These are phyloP conservation scores for Colletotrichum liaoningense DNA, from an alignment of 2,329 filamentous ascomycete genomes.

Conservation along the genomic window DNA sequence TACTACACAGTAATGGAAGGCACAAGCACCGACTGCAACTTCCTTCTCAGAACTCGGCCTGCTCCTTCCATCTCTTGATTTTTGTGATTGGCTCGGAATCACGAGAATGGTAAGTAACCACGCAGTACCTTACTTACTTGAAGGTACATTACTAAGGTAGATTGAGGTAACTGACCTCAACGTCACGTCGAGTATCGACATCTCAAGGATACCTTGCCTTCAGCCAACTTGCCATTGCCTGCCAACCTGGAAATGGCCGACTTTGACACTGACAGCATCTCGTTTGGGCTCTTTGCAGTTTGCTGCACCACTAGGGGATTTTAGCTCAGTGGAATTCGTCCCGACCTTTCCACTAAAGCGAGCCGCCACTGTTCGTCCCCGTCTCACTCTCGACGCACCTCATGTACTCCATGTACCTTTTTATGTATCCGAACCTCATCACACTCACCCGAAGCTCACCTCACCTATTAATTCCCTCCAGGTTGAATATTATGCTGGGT, in stretches of 20 bases:
- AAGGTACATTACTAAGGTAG: too few species aligned
- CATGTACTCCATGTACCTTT: background rate
- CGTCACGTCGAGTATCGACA: background rate
- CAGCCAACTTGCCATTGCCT: background rate
- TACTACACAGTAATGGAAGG: background rate
- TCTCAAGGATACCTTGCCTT: background rate
- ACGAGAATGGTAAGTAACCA: background rate
- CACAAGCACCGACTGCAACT: background rate
- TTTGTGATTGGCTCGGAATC: background rate
- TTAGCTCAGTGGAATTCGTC: conserved; percentile 26
- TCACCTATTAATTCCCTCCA: background rate
- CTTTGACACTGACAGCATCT: conserved; percentile 28
- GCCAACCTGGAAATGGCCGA: background rate
- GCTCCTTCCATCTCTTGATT: background rate
- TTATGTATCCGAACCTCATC: background rate
- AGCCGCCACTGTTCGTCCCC: background rate
- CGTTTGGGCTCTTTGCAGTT: conserved; percentile 13
- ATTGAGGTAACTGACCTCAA: too few species aligned
- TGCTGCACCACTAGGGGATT: conserved; percentile 20
- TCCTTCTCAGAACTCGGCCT: background rate
- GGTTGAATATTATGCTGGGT: background rate
- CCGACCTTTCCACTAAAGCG: conserved; percentile 23
- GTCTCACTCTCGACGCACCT: background rate
- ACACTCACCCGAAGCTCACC: background rate
- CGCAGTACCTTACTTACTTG: too few species aligned